These are phyloP conservation scores for Hibiscus tridactylites DNA, from an alignment of 345 rosid genomes.

Conservation along the genomic window DNA sequence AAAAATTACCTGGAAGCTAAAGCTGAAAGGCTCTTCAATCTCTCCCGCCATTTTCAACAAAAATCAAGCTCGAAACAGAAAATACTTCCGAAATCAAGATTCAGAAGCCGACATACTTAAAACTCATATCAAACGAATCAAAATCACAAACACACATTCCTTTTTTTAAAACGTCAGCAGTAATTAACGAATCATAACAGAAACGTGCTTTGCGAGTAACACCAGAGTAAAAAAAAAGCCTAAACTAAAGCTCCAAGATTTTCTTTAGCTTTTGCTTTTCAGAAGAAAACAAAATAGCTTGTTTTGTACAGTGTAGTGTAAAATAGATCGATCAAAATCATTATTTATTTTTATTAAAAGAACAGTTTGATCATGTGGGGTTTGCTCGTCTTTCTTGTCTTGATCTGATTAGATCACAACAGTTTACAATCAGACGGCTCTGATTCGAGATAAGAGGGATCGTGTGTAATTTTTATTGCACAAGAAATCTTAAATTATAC, in stretches of 20 bases:
- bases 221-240: neutral
- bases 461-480: too few relatives aligned
- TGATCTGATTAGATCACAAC: conserved; percentile 4
- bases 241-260: neutral
- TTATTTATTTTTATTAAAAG: neutral
- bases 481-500: too few relatives aligned
- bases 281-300: neutral
- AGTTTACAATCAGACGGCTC: conserved; percentile 5
- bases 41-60: conserved; percentile 54
- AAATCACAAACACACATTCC: neutral
- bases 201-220: conserved; percentile 1
- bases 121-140: neutral
- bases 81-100: neutral
- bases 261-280: neutral
- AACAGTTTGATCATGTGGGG: neutral
- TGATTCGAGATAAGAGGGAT: neutral
- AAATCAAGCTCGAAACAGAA: conserved; percentile 10
- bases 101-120: neutral
- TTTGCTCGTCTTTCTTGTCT: conserved; percentile 11
- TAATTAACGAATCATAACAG: conserved; percentile 1
- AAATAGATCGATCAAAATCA: neutral
- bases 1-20: conserved; percentile 48
- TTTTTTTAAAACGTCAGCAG: neutral
- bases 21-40: conserved; percentile 46
- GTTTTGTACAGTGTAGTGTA: neutral